phyloP scores from a whole-genome alignment of 257 asterid species.

The Primulina tabacum region DNA sequence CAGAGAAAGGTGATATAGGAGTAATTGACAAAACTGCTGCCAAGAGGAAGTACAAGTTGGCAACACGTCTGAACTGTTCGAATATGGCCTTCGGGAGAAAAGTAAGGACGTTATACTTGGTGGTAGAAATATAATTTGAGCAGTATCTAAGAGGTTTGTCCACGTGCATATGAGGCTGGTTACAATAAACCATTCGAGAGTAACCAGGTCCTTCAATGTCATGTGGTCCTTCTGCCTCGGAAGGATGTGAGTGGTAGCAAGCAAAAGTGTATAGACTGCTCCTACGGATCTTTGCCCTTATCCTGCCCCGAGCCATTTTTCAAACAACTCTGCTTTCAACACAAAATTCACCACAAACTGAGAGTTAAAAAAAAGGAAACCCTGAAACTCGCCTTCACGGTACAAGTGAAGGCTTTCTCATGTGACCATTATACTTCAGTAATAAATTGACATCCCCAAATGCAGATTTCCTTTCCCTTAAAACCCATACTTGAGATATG shows the following conservation, averaged over 20 bases:
- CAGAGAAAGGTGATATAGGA: constrained; percentile 74
- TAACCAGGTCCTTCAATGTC: constrained; percentile 71
- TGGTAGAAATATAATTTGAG: constrained; percentile 78
- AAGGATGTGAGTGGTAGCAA: constrained; percentile 50
- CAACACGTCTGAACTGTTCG: constrained; percentile 93
- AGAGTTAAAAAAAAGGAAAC: not conserved
- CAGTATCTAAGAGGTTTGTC: constrained; percentile 67
- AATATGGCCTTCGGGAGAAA: constrained; percentile 90
- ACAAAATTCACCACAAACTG: not conserved
- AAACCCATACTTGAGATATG: not conserved
- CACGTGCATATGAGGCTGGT: constrained; percentile 69
- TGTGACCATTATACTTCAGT: not conserved
- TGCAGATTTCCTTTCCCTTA: not conserved
- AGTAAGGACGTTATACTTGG: constrained; percentile 78
- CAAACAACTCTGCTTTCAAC: not conserved
- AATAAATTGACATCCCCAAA: not conserved
- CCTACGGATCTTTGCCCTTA: constrained; percentile 70
- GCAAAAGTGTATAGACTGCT: constrained; percentile 79
- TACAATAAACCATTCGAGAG: constrained; percentile 76
- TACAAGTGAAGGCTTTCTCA: not conserved
- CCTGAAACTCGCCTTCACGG: not conserved
- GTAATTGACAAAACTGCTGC: constrained; percentile 80
- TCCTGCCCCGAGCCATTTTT: constrained; percentile 66
- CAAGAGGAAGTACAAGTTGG: constrained; percentile 86
- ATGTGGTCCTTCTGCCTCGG: constrained; percentile 44